Percentiles rank a stretch among this genome's conserved stretches.
These are phyloP conservation scores for Sphaceloma murrayae DNA, from an alignment of 2,329 filamentous ascomycete genomes.

Conservation along the genomic window DNA sequence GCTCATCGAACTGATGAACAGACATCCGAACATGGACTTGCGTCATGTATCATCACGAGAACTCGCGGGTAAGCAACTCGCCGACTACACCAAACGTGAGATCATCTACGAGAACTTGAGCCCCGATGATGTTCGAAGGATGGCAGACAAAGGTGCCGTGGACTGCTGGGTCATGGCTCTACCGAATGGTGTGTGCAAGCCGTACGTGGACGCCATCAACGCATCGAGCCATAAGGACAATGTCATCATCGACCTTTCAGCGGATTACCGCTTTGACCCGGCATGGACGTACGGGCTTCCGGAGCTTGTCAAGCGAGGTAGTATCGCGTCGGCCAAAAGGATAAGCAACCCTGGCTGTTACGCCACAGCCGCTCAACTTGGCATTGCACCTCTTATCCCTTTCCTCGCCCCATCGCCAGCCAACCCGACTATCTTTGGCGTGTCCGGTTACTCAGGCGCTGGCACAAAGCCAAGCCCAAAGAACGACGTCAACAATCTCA, in stretches of 20 bases:
- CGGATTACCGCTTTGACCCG: slow-evolving; percentile 83
- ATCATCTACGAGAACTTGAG: slow-evolving; percentile 87
- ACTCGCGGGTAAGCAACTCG: slow-evolving; percentile 72
- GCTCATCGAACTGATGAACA: slow-evolving; percentile 75
- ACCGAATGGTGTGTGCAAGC: slow-evolving; percentile 89
- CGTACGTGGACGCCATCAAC: slow-evolving; percentile 82
- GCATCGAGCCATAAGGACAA: slow-evolving; percentile 57
- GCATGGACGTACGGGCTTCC: slow-evolving; percentile 85
- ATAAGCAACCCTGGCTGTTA: slow-evolving; percentile 95
- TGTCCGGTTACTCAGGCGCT: slow-evolving; percentile 88
- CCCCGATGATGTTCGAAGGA: slow-evolving; percentile 73
- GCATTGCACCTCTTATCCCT: slow-evolving; percentile 70
- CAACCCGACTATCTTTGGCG: slow-evolving; percentile 75
- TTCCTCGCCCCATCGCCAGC: slow-evolving; percentile 55
- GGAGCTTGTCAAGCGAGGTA: slow-evolving; percentile 67
- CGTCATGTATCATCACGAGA: slow-evolving; percentile 89
- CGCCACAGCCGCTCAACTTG: slow-evolving; percentile 83
- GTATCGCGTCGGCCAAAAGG: slow-evolving; percentile 66
- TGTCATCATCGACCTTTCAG: slow-evolving; percentile 87
- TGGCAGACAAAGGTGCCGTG: slow-evolving; percentile 75
- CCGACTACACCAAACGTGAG: slow-evolving; percentile 84
- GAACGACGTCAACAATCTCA: slow-evolving; percentile 77
- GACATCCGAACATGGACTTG: slow-evolving; percentile 82
- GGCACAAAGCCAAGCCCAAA: slow-evolving; percentile 90
- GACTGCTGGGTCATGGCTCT: slow-evolving; percentile 98